Evolutionary conservation across 2,329 filamentous ascomycete species (phyloP).

Genomic region (Pseudogymnoascus sp.): DNA sequence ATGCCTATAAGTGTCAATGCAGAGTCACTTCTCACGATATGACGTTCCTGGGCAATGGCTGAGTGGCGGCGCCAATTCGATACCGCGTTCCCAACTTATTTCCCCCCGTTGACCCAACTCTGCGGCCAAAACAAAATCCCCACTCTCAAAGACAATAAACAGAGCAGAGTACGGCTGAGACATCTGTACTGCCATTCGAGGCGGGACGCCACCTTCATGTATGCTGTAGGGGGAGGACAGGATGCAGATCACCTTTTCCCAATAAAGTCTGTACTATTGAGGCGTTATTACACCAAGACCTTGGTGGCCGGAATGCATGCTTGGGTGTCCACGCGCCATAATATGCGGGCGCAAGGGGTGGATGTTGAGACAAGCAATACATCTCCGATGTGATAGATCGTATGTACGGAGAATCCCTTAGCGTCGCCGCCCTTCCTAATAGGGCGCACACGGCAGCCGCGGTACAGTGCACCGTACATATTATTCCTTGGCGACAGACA

Average conservation of each 20-base stretch:
- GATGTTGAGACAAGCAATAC: constrained; percentile 4
- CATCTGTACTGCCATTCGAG: not conserved
- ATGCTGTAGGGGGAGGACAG: not conserved
- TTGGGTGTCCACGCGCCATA: not conserved
- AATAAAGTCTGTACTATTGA: not conserved
- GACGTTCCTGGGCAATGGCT: constrained; percentile 1
- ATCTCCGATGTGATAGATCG: constrained; percentile 7
- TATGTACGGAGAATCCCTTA: constrained; percentile 3
- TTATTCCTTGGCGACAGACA: not conserved
- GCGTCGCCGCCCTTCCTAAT: not conserved
- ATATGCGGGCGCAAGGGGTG: not conserved
- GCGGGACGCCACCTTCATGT: constrained; percentile 1
- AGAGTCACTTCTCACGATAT: not conserved
- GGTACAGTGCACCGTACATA: not conserved
- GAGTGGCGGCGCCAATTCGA: not conserved
- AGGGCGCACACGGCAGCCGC: not conserved
- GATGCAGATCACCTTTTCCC: not conserved
- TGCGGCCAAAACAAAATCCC: not conserved
- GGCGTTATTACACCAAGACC: not conserved
- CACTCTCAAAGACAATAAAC: not conserved
- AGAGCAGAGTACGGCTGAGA: not conserved
- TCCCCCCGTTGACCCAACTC: not conserved
- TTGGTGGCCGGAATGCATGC: too few species aligned
- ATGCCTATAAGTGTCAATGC: not conserved
- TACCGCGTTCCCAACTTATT: not conserved